Percentiles rank a stretch among this genome's conserved stretches.
These are phyloP conservation scores for Eucalyptus fibrosa DNA, from an alignment of 345 rosid species.

Conservation along the genomic window DNA sequence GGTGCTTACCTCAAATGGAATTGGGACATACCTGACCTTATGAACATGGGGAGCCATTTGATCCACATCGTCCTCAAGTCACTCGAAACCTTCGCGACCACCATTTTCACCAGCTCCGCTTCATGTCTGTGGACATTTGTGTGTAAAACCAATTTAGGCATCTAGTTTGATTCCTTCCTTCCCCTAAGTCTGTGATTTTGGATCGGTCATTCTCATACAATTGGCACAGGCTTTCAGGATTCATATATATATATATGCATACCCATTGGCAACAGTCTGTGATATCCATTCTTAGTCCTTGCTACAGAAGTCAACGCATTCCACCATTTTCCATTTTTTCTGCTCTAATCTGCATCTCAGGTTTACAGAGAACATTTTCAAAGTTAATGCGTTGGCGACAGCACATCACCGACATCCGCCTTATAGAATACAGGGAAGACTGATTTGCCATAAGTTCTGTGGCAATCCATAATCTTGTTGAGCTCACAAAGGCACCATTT, in stretches of 20 bases:
- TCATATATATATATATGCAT: background rate
- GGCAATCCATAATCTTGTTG: background rate
- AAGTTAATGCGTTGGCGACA: background rate
- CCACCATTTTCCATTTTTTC: background rate
- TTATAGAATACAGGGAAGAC: background rate
- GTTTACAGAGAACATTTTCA: background rate
- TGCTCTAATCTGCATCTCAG: background rate
- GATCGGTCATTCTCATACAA: background rate
- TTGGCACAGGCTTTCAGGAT: background rate
- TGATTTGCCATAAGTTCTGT: background rate
- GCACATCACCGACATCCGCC: background rate
- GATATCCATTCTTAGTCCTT: background rate
- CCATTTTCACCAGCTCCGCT: background rate
- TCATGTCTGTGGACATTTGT: background rate
- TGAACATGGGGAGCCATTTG: background rate
- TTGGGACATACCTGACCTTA: background rate
- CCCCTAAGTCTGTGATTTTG: background rate
- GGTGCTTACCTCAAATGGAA: background rate
- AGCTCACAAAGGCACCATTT: background rate
- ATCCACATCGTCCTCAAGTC: background rate
- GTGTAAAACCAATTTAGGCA: background rate
- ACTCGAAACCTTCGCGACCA: background rate
- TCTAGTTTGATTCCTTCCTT: background rate
- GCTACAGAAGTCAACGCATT: background rate
- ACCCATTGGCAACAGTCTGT: background rate